Conservation (phyloP, 371 early-diverging fungal genomes). For the Mucor velutinosus region DNA sequence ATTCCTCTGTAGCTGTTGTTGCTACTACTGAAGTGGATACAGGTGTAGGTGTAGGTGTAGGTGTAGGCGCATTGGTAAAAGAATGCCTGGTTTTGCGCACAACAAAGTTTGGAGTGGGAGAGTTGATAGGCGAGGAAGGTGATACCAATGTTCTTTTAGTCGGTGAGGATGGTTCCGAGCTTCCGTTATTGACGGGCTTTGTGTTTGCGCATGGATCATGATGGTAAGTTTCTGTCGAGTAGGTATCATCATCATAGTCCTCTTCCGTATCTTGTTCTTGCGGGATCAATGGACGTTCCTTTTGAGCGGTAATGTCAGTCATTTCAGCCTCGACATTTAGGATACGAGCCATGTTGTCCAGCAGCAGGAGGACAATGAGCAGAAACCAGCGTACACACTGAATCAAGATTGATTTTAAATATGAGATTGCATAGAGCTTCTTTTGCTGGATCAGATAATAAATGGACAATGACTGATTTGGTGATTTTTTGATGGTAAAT, state of each 20-base stretch:
- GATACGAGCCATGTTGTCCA: constrained; percentile 36
- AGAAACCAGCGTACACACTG: constrained; percentile 33
- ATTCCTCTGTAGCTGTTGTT: neutral
- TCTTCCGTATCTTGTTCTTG: constrained; percentile 4
- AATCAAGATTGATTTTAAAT: neutral
- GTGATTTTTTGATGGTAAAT: neutral
- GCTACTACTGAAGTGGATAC: neutral
- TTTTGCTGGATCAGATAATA: neutral
- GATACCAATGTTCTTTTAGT: constrained; percentile 9
- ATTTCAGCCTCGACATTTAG: constrained; percentile 39
- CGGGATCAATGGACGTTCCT: neutral
- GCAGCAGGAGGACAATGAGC: constrained; percentile 21
- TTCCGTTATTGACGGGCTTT: constrained; percentile 2
- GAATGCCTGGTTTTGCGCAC: neutral
- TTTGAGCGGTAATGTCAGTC: constrained; percentile 3
- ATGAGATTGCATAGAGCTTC: constrained; percentile 1
- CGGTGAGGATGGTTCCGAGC: constrained; percentile 14
- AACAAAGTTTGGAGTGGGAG: constrained; percentile 9
- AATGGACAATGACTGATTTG: neutral
- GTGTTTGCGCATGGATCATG: constrained; percentile 16
- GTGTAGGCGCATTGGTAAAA: constrained; percentile 2
- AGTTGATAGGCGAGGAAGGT: constrained; percentile 11
- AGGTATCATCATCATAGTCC: neutral
- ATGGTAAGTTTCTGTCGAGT: neutral
- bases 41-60: neutral